Evolutionary conservation across 2,329 filamentous ascomycete species (phyloP).

Genomic region (Stromatinia cepivora): DNA sequence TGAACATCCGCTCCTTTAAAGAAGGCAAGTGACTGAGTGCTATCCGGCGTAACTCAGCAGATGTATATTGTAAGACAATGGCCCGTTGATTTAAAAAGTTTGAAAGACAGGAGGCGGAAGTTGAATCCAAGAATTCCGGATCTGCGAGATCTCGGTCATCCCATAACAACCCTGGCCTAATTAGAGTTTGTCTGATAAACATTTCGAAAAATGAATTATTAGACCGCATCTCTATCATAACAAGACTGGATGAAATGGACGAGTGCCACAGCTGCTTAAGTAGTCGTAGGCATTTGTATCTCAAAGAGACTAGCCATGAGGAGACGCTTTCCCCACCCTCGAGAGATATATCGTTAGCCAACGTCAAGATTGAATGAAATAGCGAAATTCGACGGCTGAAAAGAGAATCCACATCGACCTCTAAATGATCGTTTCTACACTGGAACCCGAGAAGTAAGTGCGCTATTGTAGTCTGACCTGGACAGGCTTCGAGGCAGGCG

Average conservation of each 20-base stretch:
- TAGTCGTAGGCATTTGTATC: conserved; percentile 69
- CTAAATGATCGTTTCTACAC: conserved; percentile 70
- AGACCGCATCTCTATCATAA: conserved; percentile 76
- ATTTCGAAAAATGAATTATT: conserved; percentile 80
- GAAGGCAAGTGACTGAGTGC: conserved; percentile 69
- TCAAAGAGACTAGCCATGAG: conserved; percentile 69
- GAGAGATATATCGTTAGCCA: conserved; percentile 66
- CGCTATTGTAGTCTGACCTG: conserved; percentile 79
- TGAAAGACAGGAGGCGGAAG: conserved; percentile 35
- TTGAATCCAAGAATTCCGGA: conserved; percentile 65
- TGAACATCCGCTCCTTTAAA: conserved; percentile 66
- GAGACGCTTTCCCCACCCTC: conserved; percentile 58
- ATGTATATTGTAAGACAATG: conserved; percentile 79
- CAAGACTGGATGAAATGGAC: conserved; percentile 70
- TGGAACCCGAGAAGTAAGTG: conserved; percentile 88
- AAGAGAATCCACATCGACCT: conserved; percentile 64
- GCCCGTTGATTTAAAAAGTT: conserved; percentile 78
- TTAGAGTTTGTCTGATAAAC: conserved; percentile 69
- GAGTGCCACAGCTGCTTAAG: conserved; percentile 82
- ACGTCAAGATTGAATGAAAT: conserved; percentile 76
- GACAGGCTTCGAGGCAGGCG: conserved; percentile 72
- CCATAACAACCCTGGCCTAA: conserved; percentile 71
- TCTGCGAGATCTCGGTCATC: conserved; percentile 63
- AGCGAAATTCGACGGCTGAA: conserved; percentile 74
- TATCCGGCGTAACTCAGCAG: conserved; percentile 78